Conservation (phyloP, 1,284 basidiomycete species). For the Rhizopogon parksii region DNA sequence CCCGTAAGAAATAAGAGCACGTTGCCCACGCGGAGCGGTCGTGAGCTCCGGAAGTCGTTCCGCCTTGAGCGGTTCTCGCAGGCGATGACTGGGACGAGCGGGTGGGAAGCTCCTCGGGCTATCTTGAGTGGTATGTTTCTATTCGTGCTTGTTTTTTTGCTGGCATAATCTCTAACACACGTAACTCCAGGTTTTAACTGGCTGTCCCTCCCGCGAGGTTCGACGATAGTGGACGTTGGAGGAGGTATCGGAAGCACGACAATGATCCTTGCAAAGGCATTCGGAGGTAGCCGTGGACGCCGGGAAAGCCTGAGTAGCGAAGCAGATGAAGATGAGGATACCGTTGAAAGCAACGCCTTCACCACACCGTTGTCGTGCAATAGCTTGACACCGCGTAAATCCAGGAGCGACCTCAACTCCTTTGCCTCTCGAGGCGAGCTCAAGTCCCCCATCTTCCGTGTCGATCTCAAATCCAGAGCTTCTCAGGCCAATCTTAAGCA, state of each 20-base stretch:
- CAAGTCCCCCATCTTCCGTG: not conserved
- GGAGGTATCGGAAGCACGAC: conserved; percentile 70
- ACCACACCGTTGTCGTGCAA: not conserved
- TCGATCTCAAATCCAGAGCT: not conserved
- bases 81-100: conserved; percentile 61
- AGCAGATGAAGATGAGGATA: not conserved
- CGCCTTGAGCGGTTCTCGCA: conserved; percentile 60
- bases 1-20: not conserved
- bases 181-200: conserved; percentile 52
- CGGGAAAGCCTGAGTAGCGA: conserved; percentile 2
- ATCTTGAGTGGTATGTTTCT: conserved; percentile 42
- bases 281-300: conserved; percentile 21
- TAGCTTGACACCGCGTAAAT: not conserved
- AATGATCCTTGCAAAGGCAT: conserved; percentile 56
- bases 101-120: conserved; percentile 57
- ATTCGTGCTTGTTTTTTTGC: not conserved
- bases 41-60: conserved; percentile 28
- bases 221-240: conserved; percentile 65
- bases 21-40: not conserved
- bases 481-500: not conserved
- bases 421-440: not conserved
- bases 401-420: not conserved
- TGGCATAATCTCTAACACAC: conserved; percentile 6
- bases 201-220: conserved; percentile 45
- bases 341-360: not conserved